phyloP scores from a whole-genome alignment of 768 basidiomycete species.

The Trametes cinnabarina region DNA sequence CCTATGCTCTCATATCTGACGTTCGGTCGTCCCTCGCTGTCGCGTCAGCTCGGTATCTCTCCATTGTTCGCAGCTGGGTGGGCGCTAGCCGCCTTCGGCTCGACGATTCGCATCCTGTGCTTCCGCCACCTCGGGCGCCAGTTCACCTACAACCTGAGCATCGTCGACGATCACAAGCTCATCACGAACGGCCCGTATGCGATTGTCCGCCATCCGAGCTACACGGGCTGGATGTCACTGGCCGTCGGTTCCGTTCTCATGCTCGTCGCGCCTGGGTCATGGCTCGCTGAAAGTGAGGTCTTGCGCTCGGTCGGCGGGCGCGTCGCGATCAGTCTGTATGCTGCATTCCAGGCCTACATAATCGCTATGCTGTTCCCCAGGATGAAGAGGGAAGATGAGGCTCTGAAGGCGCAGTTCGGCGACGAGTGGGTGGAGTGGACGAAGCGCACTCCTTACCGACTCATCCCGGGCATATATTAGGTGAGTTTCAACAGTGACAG shows the following conservation, averaged over 20 bases:
- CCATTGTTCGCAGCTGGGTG: not conserved
- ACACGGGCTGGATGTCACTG: slow-evolving; percentile 7
- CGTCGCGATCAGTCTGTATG: not conserved
- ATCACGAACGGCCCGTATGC: slow-evolving; percentile 18
- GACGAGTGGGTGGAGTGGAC: slow-evolving; percentile 2
- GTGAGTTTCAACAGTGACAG: not conserved
- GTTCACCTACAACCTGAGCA: slow-evolving; percentile 20
- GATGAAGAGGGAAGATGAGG: not conserved
- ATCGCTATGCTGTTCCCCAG: not conserved
- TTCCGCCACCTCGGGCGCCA: slow-evolving; percentile 13
- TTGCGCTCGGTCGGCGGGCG: not conserved
- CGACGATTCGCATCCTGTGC: not conserved
- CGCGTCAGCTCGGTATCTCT: not conserved
- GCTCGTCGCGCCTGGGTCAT: not conserved
- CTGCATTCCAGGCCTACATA: not conserved
- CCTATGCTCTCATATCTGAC: not conserved
- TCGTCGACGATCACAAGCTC: slow-evolving; percentile 14
- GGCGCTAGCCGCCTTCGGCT: not conserved
- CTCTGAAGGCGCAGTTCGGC: slow-evolving; percentile 1
- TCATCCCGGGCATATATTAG: slow-evolving; percentile 4
- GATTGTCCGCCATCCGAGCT: slow-evolving; percentile 21
- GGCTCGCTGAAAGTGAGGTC: not conserved
- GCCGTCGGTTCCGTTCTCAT: not conserved
- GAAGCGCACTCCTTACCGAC: not conserved
- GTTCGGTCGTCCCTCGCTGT: not conserved